Evolutionary conservation across 2,329 filamentous ascomycete genomes (phyloP), one percentile per base, ranked within the genome.

Genomic region (Colletotrichum magnum): DNA sequence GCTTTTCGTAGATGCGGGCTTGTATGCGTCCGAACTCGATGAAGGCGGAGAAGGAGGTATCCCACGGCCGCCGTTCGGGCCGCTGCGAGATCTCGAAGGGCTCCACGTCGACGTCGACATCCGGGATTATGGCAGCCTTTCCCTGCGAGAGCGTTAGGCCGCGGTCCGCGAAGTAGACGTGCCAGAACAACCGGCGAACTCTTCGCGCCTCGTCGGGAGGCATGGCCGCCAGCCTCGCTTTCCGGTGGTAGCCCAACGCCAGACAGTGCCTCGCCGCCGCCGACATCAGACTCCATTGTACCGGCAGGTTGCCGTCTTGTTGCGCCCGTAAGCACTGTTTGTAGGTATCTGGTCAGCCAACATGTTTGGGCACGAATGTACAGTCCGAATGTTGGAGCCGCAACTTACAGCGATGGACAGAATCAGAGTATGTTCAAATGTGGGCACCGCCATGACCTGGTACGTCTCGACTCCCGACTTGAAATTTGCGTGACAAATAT

Each of bases 231-330:
- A 69, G 43, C 32, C 64, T 61, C n/a, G 58, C 69, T 28, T 70
- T 61, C n/a, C 72, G 50, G 18, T 74, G 66, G n/a, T 74, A 74
- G 18, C 72, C 72, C 4, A 74, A 16, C 9, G 69, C 68, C 0
- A 74, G 60, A 50, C 72, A 72, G 51, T 74, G 72, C 12, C 70
- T 70, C 1, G 72, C 70, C 1, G 72, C 68, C 2, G 72, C 68
- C 0, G 72, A 71, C 28, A 70, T 69, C 4, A 73, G 39, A 5
- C 63, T 70, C 59, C 72, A 72, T 41, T 74, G 72, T 4, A 72
- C 58, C 12, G 67, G 53, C 16, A 72, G 21, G 5, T 72, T 66
- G 9, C 72, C 72, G 10, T 58, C 58, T n/a, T 68, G 63, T 3
- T 74, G 72, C 3, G 72, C 70, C 32, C 69, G 64, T 6, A 71